Percentiles rank a stretch among this genome's conserved stretches.
phyloP scores from a whole-genome alignment of 148 eudicot genomes.

The Fagopyrum esculentum region DNA sequence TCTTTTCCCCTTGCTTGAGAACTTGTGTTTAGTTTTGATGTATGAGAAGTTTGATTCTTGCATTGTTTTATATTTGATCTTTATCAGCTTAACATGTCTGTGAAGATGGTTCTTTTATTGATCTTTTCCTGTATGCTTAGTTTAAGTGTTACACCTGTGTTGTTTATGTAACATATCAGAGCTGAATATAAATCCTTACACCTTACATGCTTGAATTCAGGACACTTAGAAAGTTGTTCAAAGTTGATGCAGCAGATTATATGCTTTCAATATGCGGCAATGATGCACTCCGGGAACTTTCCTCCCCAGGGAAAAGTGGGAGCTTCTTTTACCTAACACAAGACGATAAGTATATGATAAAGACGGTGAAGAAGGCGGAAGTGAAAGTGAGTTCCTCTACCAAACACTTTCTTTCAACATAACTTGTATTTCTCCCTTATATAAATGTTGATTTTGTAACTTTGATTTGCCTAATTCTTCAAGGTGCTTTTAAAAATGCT shows the following conservation, averaged over 20 bases:
- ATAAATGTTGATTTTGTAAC: not conserved
- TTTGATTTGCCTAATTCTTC: not conserved
- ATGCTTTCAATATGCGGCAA: constrained; percentile 82
- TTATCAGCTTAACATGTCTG: not conserved
- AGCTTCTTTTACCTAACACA: constrained; percentile 83
- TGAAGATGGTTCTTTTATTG: not conserved
- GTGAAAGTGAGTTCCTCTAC: constrained; percentile 50
- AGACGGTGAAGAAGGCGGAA: constrained; percentile 82
- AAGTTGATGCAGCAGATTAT: constrained; percentile 87
- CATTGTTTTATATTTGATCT: not conserved
- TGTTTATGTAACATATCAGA: not conserved
- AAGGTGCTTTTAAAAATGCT: constrained; percentile 63
- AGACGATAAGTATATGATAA: constrained; percentile 89
- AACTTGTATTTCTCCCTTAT: no score
- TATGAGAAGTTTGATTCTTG: not conserved
- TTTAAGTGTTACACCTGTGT: no score
- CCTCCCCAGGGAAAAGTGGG: constrained; percentile 96
- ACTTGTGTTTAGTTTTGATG: not conserved
- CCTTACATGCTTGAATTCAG: constrained; percentile 24
- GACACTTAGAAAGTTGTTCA: constrained; percentile 76
- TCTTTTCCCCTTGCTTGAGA: not conserved
- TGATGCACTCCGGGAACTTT: constrained; percentile 84
- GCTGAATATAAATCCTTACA: not conserved
- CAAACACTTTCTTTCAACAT: not conserved
- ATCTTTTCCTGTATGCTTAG: not conserved